A percentile compares a stretch with the other conserved stretches of the same genome.
Evolutionary conservation across 176 grass and related monocot genomes (phyloP).

Genomic region (Metroxylon sagu): DNA sequence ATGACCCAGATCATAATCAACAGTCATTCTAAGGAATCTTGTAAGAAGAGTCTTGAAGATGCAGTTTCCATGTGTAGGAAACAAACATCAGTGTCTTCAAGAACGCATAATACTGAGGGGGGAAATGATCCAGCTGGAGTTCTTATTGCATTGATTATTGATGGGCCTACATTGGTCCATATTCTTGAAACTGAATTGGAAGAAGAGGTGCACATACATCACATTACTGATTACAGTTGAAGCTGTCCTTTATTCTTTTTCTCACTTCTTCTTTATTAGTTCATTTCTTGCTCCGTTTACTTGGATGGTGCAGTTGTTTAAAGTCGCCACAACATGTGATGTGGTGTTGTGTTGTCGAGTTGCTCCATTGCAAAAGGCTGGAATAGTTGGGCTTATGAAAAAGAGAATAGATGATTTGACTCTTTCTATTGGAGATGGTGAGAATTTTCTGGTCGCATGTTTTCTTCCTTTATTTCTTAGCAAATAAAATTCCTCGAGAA

Average conservation of each 20-base stretch:
- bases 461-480: neutral
- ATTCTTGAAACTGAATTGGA: constrained; percentile 67
- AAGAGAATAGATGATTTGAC: constrained; percentile 87
- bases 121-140: constrained; percentile 17
- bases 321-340: constrained; percentile 52
- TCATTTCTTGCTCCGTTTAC: constrained; percentile 9
- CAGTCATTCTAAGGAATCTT: constrained; percentile 53
- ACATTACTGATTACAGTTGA: too few relatives aligned
- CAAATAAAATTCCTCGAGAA: neutral
- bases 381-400: constrained; percentile 81
- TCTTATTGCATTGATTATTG: constrained; percentile 68
- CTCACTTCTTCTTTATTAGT: neutral
- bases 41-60: constrained; percentile 60
- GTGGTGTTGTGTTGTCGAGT: constrained; percentile 88
- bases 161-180: constrained; percentile 73
- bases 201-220: constrained; percentile 46
- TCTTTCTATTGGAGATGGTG: constrained; percentile 92
- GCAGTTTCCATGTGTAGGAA: constrained; percentile 46
- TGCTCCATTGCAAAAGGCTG: constrained; percentile 84
- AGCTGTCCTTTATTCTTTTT: constrained; percentile 2
- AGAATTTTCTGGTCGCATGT: neutral
- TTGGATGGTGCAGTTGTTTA: constrained; percentile 52
- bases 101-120: constrained; percentile 17
- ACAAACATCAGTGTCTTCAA: constrained; percentile 34
- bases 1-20: constrained; percentile 83